Evolutionary conservation across 768 basidiomycete genomes (phyloP), one percentile per base, ranked within the genome.

Genomic region (Lactifluus pinguis): DNA sequence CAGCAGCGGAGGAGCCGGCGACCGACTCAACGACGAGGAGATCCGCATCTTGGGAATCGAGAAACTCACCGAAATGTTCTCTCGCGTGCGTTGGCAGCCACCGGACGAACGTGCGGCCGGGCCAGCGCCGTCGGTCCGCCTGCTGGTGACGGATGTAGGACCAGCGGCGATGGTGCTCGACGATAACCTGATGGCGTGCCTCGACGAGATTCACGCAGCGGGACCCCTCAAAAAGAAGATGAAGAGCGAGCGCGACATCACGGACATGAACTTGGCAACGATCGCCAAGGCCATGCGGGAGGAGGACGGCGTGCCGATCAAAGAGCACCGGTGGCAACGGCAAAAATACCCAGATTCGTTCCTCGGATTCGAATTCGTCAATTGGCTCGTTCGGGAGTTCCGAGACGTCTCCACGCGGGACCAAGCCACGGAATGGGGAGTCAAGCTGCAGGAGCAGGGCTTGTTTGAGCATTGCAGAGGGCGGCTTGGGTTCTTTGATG

Each of bases 351-450:
- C 82, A 3, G 87, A 93, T 64, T 85, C 88, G 5, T 98, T 98
- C 71, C 91, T 85, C 10, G 95, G 95, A 1, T 85, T 83, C 64
- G 91, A 93, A 45, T 84, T 98, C 66, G 89, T 94, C 25, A 87
- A 86, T 1, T 98, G 95, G 95, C 75, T 97, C 19, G 83, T 90
- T n/a, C 82, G 89, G 36, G 89, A 94, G 71, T 98, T 94, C 68
- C 82, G 85, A 34, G 95, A 98, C 69, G 83, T 97, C 7, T 85
- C 87, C 1, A 89, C 87, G 15, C 77, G 91, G 54, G 83, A 86
- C 30, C 88, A 93, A 66, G 95, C 81, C 0, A 74, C 81, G 17
- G 89, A 93, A 62, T 87, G 84, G 82, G 95, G 91, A 6, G 73
- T 78, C 34, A 86, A 80, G 66, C 71, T 98, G 21, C 80, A 84